phyloP scores from a whole-genome alignment of 2,329 filamentous ascomycete genomes.

The Furcasterigmium furcatum region DNA sequence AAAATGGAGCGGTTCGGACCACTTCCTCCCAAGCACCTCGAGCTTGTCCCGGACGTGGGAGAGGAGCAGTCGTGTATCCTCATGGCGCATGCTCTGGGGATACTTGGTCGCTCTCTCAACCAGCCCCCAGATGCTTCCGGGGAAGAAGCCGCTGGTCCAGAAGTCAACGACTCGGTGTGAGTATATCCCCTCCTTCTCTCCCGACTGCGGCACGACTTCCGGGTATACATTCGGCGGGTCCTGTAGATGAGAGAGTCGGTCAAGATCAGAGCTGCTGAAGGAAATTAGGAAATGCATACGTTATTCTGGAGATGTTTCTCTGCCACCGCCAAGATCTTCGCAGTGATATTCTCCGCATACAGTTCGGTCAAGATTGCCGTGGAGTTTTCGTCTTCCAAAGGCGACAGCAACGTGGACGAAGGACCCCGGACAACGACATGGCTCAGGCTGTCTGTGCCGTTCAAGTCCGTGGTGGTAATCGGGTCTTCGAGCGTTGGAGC shows the following conservation, averaged over 20 bases:
- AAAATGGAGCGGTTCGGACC: slow-evolving; percentile 28
- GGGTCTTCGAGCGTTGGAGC: too few relatives aligned
- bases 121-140: slow-evolving; percentile 28
- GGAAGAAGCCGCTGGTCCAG: slow-evolving; percentile 37
- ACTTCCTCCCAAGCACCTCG: slow-evolving; percentile 19
- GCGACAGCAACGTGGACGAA: too few relatives aligned
- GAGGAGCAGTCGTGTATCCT: slow-evolving; percentile 1
- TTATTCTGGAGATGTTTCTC: slow-evolving; percentile 6
- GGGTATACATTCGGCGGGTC: slow-evolving; percentile 12
- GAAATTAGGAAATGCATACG: slow-evolving; percentile 2
- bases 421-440: too few relatives aligned
- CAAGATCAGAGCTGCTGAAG: not conserved
- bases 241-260: not conserved
- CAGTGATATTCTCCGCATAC: slow-evolving; percentile 13
- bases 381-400: too few relatives aligned
- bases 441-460: too few relatives aligned
- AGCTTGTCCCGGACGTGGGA: slow-evolving; percentile 5
- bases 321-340: slow-evolving; percentile 15
- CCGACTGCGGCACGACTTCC: slow-evolving; percentile 15
- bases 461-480: too few relatives aligned
- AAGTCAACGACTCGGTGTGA: slow-evolving; percentile 11
- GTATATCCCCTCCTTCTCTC: slow-evolving; percentile 11
- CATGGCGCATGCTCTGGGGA: slow-evolving; percentile 14
- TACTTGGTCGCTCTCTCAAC: slow-evolving; percentile 27
- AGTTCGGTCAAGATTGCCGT: not conserved